Base-by-base conservation (phyloP, 2,329 filamentous ascomycete species). In the Xylaria arbuscula region DNA sequence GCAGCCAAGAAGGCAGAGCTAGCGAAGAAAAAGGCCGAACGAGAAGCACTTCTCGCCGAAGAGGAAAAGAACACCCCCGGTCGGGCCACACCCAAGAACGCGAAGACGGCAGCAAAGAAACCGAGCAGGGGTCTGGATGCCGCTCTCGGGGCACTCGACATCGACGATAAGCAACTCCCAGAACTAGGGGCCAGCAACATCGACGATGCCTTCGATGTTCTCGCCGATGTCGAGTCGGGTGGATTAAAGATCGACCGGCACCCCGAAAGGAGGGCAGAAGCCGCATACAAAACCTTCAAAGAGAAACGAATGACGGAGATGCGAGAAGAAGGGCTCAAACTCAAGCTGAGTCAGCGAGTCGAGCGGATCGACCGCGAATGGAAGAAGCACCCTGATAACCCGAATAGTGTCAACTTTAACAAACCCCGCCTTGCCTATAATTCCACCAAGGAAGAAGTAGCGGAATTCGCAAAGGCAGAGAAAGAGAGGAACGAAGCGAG, bases 321-420 rank as follows among this genome's bases (percentile, higher is more conserved):
- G 87, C 92, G 95, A 77, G 83, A 88, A 63, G 94, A 98, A 80
- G 92, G 91, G 62, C 89, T 83, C 73, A 86, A 93, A 0, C 80
- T 98, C 78, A 86, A 94, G 66, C 85, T 92, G 74, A 89, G 97
- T 74, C 94, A 98, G 87, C 91, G 92, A 81, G 90, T 94, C 76
- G 92, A 95, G 71, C 86, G 90, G 77, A 92, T 97, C 73, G 83
- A 88, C 70, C 97, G 97, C 85, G 96, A 98, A 83, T 99, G 98
- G 80, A 92, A 97, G 81, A 97, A 93, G 85, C 92, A 92, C 76
- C 91, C 93, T 1, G 95, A 98, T 75, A 99, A 99, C 80, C 96
- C 96, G 15, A 64, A 56, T 32, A 47, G 56, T 13, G 1, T 10
- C 55, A 65, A 60, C 96, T 97, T 83, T 97, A 97, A 82, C 93